These are phyloP conservation scores for Mortierella hygrophila DNA, from an alignment of 192 early-diverging fungal species.

Conservation along the genomic window DNA sequence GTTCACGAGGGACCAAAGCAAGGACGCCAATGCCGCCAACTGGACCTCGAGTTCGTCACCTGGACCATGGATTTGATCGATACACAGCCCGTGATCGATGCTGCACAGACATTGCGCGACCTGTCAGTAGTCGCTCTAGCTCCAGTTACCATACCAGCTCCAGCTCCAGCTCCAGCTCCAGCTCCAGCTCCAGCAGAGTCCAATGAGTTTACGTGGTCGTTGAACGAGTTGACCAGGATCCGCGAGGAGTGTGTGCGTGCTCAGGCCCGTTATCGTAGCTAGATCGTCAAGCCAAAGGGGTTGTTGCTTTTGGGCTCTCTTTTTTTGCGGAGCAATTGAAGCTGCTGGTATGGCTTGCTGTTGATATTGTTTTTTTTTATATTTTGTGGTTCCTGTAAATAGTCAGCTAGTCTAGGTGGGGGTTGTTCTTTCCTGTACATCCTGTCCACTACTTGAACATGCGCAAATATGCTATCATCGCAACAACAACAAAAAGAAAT, in stretches of 20 bases:
- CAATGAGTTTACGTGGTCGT: background rate
- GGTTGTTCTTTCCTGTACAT: background rate
- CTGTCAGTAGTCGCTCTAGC: background rate
- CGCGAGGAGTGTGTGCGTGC: background rate
- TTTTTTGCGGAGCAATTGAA: background rate
- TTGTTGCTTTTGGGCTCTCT: background rate
- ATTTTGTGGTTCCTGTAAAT: background rate
- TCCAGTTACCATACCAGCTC: background rate
- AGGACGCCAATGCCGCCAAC: background rate
- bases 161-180: background rate
- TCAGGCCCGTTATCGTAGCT: background rate
- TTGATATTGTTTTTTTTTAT: background rate
- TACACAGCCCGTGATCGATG: background rate
- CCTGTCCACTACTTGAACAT: slow-evolving; percentile 63
- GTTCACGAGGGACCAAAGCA: background rate
- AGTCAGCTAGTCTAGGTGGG: background rate
- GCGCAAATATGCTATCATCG: slow-evolving; percentile 63
- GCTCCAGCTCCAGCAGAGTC: background rate
- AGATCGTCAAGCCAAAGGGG: background rate
- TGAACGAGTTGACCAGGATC: background rate
- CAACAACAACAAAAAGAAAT: slow-evolving; percentile 8
- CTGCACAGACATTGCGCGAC: background rate
- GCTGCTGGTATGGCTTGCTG: background rate
- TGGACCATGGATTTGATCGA: background rate
- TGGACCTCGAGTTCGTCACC: background rate